A percentile compares a stretch with the other conserved stretches of the same genome.
Evolutionary conservation across 192 early-diverging fungal species (phyloP).

Genomic region (Coemansia sp.): DNA sequence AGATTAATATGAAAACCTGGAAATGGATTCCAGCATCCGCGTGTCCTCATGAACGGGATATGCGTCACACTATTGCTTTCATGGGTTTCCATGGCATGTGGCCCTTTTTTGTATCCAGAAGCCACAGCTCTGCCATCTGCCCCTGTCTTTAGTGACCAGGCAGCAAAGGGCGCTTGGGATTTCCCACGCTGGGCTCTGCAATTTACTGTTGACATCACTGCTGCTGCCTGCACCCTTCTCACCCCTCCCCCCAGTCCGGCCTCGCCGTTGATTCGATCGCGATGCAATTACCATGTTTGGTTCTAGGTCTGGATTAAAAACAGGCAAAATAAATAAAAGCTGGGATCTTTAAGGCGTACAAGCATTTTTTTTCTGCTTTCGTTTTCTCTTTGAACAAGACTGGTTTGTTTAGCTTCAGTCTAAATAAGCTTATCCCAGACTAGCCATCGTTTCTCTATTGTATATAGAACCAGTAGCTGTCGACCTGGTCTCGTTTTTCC

Average conservation of each 20-base stretch:
- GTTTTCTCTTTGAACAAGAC: not conserved
- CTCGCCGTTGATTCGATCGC: not conserved
- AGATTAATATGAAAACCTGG: not conserved
- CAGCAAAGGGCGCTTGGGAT: too few relatives aligned
- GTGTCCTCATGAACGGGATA: not conserved
- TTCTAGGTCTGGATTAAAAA: not conserved
- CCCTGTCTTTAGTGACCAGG: too few relatives aligned
- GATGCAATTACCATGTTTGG: not conserved
- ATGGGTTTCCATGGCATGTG: too few relatives aligned
- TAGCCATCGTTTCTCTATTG: too few relatives aligned
- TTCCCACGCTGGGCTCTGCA: not conserved
- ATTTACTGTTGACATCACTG: too few relatives aligned
- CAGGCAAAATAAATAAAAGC: not conserved
- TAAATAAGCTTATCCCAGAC: not conserved
- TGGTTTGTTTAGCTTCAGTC: not conserved
- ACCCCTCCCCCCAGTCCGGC: not conserved
- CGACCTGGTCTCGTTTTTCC: too few relatives aligned
- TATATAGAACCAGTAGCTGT: not conserved
- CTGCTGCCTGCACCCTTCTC: too few relatives aligned
- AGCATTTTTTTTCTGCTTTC: not conserved
- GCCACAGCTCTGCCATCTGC: too few relatives aligned
- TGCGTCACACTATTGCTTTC: not conserved
- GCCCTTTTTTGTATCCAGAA: too few relatives aligned
- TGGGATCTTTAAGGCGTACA: not conserved
- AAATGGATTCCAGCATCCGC: not conserved